A percentile compares a stretch with the other conserved stretches of the same genome.
These are phyloP conservation scores for Fragilaria crotonensis DNA, from an alignment of 108 stramenopile species.

Conservation along the genomic window DNA sequence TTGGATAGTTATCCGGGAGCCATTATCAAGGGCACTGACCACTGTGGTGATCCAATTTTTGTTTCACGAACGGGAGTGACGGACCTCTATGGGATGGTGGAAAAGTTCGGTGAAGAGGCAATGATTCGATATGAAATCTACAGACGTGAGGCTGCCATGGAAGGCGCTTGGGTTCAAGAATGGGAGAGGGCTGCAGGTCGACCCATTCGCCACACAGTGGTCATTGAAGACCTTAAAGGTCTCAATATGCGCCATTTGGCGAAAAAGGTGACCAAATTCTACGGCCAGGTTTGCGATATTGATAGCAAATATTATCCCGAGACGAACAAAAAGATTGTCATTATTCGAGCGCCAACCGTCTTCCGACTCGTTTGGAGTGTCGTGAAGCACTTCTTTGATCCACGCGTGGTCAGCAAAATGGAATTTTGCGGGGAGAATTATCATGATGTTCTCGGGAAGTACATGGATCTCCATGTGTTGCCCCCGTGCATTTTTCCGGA, in stretches of 20 bases:
- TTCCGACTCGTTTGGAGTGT: conserved; percentile 11
- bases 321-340: too few relatives aligned
- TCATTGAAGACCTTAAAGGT: conserved; percentile 11
- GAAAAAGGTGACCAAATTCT: conserved; percentile 8
- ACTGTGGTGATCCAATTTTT: too few relatives aligned
- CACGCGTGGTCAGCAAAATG: conserved; percentile 3
- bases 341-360: conserved; percentile 4
- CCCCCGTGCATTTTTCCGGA: conserved; percentile 1
- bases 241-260: conserved; percentile 4
- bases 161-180: conserved; percentile 4
- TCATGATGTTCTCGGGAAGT: neutral
- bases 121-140: too few relatives aligned
- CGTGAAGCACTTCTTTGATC: conserved; percentile 12
- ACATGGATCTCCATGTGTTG: conserved; percentile 5
- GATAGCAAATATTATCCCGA: too few relatives aligned
- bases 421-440: conserved; percentile 4
- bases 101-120: too few relatives aligned
- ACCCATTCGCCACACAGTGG: neutral
- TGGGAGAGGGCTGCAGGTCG: conserved; percentile 1
- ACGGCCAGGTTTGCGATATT: too few relatives aligned
- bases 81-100: too few relatives aligned
- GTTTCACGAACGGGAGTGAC: too few relatives aligned
- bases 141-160: too few relatives aligned
- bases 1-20: too few relatives aligned
- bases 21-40: too few relatives aligned